Evolutionary conservation across 2,329 filamentous ascomycete species (phyloP).

Genomic region (Colletotrichum endophyticum): DNA sequence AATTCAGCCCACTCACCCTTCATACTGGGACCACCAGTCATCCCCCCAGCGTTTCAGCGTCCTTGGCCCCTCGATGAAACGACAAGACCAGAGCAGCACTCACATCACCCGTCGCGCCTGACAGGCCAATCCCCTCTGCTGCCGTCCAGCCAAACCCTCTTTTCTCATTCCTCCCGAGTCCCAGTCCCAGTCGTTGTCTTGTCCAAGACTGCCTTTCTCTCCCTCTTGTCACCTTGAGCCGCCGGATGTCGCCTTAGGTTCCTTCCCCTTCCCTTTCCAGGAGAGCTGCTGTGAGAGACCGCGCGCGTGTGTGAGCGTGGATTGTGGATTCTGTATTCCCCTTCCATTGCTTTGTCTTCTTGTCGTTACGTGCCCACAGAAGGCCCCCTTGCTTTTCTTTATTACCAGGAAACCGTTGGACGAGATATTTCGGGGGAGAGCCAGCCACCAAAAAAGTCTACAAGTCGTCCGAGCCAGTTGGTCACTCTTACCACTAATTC

Average conservation of each 20-base stretch:
- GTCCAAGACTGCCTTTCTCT: background rate
- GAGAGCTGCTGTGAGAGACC: background rate
- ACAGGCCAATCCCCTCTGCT: slow-evolving; percentile 19
- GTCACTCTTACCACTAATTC: background rate
- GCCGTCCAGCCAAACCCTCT: slow-evolving; percentile 4
- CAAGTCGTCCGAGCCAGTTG: background rate
- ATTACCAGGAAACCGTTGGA: slow-evolving; percentile 15
- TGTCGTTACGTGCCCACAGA: background rate
- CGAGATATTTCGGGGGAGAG: slow-evolving; percentile 7
- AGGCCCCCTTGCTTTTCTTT: background rate
- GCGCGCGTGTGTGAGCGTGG: background rate
- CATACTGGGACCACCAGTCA: slow-evolving; percentile 8
- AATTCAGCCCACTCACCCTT: background rate
- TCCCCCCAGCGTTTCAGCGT: slow-evolving; percentile 18
- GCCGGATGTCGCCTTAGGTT: background rate
- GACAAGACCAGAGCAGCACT: slow-evolving; percentile 11
- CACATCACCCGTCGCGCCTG: background rate
- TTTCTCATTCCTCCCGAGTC: background rate
- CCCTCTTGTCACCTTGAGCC: background rate
- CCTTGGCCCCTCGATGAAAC: slow-evolving; percentile 22
- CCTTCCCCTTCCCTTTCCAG: background rate
- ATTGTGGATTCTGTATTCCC: background rate
- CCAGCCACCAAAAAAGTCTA: background rate
- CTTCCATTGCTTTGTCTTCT: background rate
- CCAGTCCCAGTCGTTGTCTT: background rate